These are phyloP conservation scores for Penicillium silybi DNA, from an alignment of 495 filamentous ascomycete genomes.

Conservation along the genomic window DNA sequence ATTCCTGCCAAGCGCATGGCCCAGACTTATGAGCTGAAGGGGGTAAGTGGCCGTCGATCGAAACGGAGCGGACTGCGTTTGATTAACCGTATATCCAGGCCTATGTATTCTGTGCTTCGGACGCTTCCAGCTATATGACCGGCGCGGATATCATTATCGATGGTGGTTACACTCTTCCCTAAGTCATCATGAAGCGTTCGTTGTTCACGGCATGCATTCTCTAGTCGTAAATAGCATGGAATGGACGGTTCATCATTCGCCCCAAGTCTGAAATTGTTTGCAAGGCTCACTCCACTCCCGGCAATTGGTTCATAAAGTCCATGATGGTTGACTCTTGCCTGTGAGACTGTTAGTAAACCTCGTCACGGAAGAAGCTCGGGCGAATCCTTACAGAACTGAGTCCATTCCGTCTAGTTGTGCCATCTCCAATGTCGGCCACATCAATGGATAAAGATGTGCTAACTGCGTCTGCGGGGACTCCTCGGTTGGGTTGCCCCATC, in stretches of 20 bases:
- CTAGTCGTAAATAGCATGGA: neutral
- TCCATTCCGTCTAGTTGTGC: slow-evolving; percentile 13
- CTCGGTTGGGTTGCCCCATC: slow-evolving; percentile 14
- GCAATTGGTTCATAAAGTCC: slow-evolving; percentile 21
- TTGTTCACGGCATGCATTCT: neutral
- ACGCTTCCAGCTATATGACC: slow-evolving; percentile 37
- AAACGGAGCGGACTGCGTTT: no score
- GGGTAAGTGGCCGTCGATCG: slow-evolving; percentile 14
- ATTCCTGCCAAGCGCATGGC: slow-evolving; percentile 31
- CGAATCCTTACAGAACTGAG: slow-evolving; percentile 7
- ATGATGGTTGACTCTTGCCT: slow-evolving; percentile 19
- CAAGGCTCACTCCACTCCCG: slow-evolving; percentile 3
- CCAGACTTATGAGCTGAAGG: slow-evolving; percentile 30
- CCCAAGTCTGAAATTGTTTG: neutral
- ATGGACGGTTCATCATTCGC: neutral
- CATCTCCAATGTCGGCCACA: slow-evolving; percentile 20
- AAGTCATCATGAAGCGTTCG: neutral
- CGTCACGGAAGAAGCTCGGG: neutral
- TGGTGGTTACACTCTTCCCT: slow-evolving; percentile 30
- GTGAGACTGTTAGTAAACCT: neutral
- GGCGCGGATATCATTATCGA: slow-evolving; percentile 33
- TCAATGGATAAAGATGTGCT: slow-evolving; percentile 15
- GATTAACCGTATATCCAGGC: slow-evolving; percentile 8
- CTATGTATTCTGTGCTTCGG: slow-evolving; percentile 32
- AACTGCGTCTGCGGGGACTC: slow-evolving; percentile 20